Percentiles rank a stretch among this genome's conserved stretches.
These are phyloP conservation scores for Amborella trichopoda DNA, from an alignment of 164 flowering plant genomes.

Conservation along the genomic window DNA sequence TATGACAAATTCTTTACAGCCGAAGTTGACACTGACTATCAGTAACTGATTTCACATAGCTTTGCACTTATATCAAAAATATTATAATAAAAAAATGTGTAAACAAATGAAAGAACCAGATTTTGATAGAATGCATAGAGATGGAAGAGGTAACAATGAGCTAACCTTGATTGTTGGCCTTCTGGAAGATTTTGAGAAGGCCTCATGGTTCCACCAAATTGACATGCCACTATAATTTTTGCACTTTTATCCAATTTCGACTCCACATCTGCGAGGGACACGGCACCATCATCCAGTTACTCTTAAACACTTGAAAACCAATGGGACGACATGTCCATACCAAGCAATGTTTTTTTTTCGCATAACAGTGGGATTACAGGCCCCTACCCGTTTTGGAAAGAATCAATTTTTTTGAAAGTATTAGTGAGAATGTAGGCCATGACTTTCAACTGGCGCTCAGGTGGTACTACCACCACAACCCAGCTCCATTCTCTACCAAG, in stretches of 20 bases:
- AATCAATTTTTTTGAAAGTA: too few species aligned
- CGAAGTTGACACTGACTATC: not conserved
- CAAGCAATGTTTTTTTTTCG: too few species aligned
- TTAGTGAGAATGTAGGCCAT: too few species aligned
- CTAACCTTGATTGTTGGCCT: slow-evolving; percentile 92
- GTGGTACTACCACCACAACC: too few species aligned
- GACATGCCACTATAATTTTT: slow-evolving; percentile 92
- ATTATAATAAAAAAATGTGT: not conserved
- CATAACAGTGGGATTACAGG: too few species aligned
- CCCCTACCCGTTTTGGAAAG: too few species aligned
- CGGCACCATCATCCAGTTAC: slow-evolving; percentile 2
- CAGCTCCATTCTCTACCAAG: too few species aligned
- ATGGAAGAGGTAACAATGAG: not conserved
- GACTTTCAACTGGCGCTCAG: too few species aligned
- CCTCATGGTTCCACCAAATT: slow-evolving; percentile 86
- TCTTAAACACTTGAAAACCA: too few species aligned
- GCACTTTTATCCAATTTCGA: slow-evolving; percentile 57
- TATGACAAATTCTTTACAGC: not conserved
- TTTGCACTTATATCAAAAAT: not conserved
- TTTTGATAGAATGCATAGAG: not conserved
- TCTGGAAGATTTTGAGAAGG: slow-evolving; percentile 93
- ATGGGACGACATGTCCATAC: too few species aligned
- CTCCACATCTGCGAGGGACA: slow-evolving; percentile 49
- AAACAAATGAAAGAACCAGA: not conserved
- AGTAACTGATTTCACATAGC: not conserved